Base-by-base conservation (phyloP, 2,329 filamentous ascomycete genomes). In the Graphilbum sp. region DNA sequence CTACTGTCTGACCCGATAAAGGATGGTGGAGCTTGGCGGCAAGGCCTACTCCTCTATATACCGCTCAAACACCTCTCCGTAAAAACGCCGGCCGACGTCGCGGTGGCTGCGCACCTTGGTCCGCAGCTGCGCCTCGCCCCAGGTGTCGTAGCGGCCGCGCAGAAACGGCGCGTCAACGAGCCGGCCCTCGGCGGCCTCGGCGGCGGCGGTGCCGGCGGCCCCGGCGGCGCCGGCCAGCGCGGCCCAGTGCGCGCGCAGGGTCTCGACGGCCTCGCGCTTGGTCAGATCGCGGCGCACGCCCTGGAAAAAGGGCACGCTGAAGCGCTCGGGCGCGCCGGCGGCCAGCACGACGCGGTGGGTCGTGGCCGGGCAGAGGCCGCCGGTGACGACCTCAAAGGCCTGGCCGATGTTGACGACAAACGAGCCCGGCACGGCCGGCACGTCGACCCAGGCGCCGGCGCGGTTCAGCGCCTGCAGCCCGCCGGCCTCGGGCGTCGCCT, bases 381-480 rank as follows among this genome's bases (percentile, higher is more conserved):
- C 57, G 0, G 69, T 74, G 2, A 69, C 63, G 1, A 68, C 66
- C 48, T 74, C 69, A 37, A 74, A 71, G 0, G 66, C 66, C 46
- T 73, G 69, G 0, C 69, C 69, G 39, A 72, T 66, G 44, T 72
- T 72, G 27, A 74, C 68, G 3, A 74, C 69, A 36, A 74, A 65
- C 0, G 64, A 67, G 0, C 58, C 61, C 0, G 56, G 52, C 1
- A 72, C 49, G 0, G 58, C 59, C 0, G 62, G 62, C 6, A 65
- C 66, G 27, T 65, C 55, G 18, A 73, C 51, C 70, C 69, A 73
- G 2, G 50, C 43, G 1, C 64, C 66, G 0, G 49, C 47, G 31
- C 59, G 56, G 41, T 64, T 64, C 15, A 74, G 58, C 1, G 64
- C 66, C 46, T 73, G 64, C 0, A 73, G 54, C 0, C 69, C 64